Base-by-base conservation (phyloP, 2,329 filamentous ascomycete genomes). In the Diatrype stigma region DNA sequence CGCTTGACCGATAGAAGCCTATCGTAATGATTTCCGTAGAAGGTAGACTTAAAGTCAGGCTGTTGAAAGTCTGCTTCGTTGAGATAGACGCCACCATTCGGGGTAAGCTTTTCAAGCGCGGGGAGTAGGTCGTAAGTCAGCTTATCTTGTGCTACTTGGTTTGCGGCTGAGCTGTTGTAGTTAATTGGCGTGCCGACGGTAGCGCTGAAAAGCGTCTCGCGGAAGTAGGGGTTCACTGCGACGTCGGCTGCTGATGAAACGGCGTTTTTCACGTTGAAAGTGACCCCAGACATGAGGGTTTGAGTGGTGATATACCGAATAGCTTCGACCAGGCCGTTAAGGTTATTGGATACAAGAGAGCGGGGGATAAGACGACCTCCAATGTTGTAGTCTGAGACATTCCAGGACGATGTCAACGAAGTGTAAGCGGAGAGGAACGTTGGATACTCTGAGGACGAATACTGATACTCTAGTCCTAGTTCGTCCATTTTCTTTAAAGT, bases 1-100 rank as follows among this genome's bases (percentile, higher is more conserved):
- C 64, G 54, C 66, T 78, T 78, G 22, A 78, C 63, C 0, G 16
- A 44, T 12, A 65, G 16, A 38, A 73, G 54, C 10, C 50, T 51
- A 1, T 47, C 38, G 49, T 73, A 73, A 47, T 71, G 68, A 1
- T 46, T 53, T 2, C 71, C 70, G 54, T 63, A 73, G 50, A 70
- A 72, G 1, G 51, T 53, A 6, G 59, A 42, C 55, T 69, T 56
- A 51, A 61, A 73, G 37, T 65, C 51, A 1, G 61, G 57, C 21
- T 67, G 55, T 14, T 61, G 57, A 21, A 69, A 70, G 55, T 73
- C 68, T 0, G 65, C 70, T 60, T 77, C 73, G 49, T 73, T 74
- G 58, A 70, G 50, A 49, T 73, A 72, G 2, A 60, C 55, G 3
- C 50, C 60, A 7, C 50, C 51, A 6, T 56, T 52, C 0, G 61